These are phyloP conservation scores for Hordeum marinum DNA, from an alignment of 176 grass and related monocot species.

Conservation along the genomic window DNA sequence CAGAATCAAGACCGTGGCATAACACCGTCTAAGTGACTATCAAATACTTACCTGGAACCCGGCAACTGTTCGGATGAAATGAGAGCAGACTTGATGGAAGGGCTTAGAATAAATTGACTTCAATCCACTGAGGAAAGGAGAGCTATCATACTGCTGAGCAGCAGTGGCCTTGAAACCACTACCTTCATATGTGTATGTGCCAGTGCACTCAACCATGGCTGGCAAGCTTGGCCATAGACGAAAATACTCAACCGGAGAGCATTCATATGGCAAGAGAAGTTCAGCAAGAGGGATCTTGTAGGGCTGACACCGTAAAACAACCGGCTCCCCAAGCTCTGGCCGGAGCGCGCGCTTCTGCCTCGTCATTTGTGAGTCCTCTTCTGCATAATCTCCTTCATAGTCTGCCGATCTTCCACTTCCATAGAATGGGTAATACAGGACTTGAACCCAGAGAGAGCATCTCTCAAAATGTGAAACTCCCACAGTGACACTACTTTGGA, in stretches of 20 bases:
- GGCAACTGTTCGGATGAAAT: conserved; percentile 93
- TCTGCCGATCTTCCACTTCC: conserved; percentile 58
- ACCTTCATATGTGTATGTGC: conserved; percentile 91
- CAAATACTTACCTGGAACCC: conserved; percentile 84
- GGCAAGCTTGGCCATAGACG: conserved; percentile 93
- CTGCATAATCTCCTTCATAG: conserved; percentile 96
- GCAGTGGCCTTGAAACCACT: conserved; percentile 99
- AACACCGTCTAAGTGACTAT: neutral
- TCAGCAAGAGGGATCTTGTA: conserved; percentile 91
- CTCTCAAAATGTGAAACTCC: conserved; percentile 99
- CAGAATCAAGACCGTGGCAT: neutral
- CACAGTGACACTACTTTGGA: conserved; percentile 90
- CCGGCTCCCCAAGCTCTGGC: conserved; percentile 80
- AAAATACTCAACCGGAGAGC: conserved; percentile 92
- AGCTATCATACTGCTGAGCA: conserved; percentile 92
- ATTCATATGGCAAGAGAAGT: conserved; percentile 87
- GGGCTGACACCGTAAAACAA: conserved; percentile 85
- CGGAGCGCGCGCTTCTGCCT: conserved; percentile 59
- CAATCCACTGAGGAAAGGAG: conserved; percentile 85
- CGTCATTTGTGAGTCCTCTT: conserved; percentile 84
- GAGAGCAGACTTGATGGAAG: conserved; percentile 97
- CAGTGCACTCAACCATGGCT: conserved; percentile 85
- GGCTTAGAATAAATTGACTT: conserved; percentile 78
- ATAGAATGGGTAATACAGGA: conserved; percentile 89
- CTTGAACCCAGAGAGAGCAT: conserved; percentile 94